Conservation (phyloP, 139 green algal genomes). For the Penium margaritaceum region DNA sequence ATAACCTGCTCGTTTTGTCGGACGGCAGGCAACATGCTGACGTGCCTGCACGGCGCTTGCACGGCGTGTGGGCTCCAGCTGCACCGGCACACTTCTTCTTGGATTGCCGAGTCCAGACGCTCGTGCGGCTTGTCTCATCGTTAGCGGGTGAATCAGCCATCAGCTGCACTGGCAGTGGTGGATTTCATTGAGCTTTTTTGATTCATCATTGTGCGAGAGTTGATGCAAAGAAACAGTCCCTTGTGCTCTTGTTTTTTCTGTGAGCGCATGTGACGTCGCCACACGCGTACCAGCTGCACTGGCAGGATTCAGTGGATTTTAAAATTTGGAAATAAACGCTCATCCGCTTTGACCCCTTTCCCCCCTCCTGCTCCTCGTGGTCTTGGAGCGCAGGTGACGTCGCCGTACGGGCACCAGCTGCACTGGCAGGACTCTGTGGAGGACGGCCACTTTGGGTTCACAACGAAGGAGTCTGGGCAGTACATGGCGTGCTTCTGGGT, state of each 20-base stretch:
- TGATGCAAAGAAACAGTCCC: not conserved
- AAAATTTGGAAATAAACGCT: not conserved
- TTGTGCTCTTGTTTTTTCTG: not conserved
- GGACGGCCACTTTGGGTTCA: conserved; percentile 72
- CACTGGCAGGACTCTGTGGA: conserved; percentile 35
- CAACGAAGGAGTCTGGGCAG: conserved; percentile 62
- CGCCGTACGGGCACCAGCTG: conserved; percentile 49
- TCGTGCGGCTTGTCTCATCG: not conserved
- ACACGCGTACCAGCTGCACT: not conserved
- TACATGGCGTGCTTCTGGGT: conserved; percentile 82
- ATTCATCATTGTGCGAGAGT: not conserved
- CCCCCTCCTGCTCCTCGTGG: not conserved
- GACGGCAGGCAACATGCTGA: too few species aligned
- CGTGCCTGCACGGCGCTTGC: too few species aligned
- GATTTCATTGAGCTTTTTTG: too few species aligned
- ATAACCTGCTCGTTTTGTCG: too few species aligned
- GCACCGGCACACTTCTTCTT: not conserved
- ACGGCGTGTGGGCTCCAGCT: too few species aligned
- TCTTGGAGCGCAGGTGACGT: conserved; percentile 39
- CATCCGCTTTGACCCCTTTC: not conserved
- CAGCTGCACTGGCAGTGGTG: not conserved
- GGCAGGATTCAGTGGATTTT: not conserved
- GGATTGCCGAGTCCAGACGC: too few species aligned
- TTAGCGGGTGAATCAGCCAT: not conserved
- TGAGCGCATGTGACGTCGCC: not conserved